Evolutionary conservation across 2,329 filamentous ascomycete species (phyloP).

Genomic region (Aspergillus carbonarius): DNA sequence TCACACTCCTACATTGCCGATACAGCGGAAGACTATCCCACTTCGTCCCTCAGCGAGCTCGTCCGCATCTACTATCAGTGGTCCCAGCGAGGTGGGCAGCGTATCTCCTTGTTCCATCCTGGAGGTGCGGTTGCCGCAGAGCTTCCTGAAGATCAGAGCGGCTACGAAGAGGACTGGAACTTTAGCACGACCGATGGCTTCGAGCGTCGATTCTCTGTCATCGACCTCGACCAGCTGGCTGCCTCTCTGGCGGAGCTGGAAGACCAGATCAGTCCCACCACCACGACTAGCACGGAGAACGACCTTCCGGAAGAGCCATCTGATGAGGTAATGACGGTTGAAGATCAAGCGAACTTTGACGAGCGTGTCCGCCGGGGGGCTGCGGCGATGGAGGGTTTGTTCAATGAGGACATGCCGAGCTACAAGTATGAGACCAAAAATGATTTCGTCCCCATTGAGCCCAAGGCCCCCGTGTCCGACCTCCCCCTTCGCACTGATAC

Average conservation of each 20-base stretch:
- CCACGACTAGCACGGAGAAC: constrained; percentile 20
- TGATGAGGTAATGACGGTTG: constrained; percentile 38
- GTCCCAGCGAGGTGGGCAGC: constrained; percentile 49
- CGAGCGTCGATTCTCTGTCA: constrained; percentile 52
- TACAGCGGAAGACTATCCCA: constrained; percentile 46
- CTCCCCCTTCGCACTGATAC: constrained; percentile 52
- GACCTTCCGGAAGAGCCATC: constrained; percentile 30
- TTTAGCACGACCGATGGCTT: constrained; percentile 65
- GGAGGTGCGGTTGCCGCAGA: constrained; percentile 59
- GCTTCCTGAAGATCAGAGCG: constrained; percentile 43
- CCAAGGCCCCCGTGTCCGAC: constrained; percentile 51
- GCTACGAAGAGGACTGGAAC: constrained; percentile 59
- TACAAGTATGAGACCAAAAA: constrained; percentile 59
- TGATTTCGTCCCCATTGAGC: constrained; percentile 47
- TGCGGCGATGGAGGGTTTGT: constrained; percentile 57
- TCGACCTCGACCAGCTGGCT: constrained; percentile 46
- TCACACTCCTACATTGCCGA: constrained; percentile 46
- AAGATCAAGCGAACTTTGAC: constrained; percentile 56
- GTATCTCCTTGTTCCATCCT: constrained; percentile 59
- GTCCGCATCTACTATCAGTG: constrained; percentile 51
- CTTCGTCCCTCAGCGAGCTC: constrained; percentile 44
- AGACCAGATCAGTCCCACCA: constrained; percentile 38
- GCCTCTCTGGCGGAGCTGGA: constrained; percentile 49
- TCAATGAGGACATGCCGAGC: constrained; percentile 55
- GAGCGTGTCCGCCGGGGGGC: constrained; percentile 58